Conservation (phyloP, 2,329 filamentous ascomycete species). For the Trichoderma semiorbis region DNA sequence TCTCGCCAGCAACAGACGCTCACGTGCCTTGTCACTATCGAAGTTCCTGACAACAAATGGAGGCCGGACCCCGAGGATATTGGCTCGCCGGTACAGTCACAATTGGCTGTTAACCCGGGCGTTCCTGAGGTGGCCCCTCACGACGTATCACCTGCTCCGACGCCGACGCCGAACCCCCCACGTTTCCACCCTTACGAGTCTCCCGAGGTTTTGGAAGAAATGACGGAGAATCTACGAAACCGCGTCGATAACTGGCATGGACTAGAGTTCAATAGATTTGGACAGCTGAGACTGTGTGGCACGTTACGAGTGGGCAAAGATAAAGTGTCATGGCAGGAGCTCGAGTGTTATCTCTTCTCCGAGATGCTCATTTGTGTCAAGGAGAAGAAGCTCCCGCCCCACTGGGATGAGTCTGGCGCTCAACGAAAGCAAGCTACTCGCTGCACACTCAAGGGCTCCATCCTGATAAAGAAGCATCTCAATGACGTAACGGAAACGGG, state of each 20-base stretch:
- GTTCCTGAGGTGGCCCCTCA: slow-evolving; percentile 54
- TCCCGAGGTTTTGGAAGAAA: slow-evolving; percentile 72
- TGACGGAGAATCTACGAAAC: slow-evolving; percentile 77
- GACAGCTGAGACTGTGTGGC: slow-evolving; percentile 84
- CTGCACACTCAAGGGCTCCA: slow-evolving; percentile 93
- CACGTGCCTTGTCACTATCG: slow-evolving; percentile 89
- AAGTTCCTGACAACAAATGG: slow-evolving; percentile 93
- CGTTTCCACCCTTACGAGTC: slow-evolving; percentile 71
- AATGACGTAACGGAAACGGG: slow-evolving; percentile 78
- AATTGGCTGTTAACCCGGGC: slow-evolving; percentile 29
- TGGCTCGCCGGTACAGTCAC: slow-evolving; percentile 44
- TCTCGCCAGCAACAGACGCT: slow-evolving; percentile 93
- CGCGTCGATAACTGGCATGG: slow-evolving; percentile 99
- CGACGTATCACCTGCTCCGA: slow-evolving; percentile 58
- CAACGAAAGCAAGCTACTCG: slow-evolving; percentile 61
- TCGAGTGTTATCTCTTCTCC: slow-evolving; percentile 94
- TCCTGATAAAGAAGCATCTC: slow-evolving; percentile 95
- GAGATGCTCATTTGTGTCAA: slow-evolving; percentile 99
- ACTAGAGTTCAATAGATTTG: slow-evolving; percentile 86
- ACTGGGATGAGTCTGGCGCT: slow-evolving; percentile 59
- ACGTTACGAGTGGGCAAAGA: slow-evolving; percentile 94
- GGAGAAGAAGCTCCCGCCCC: slow-evolving; percentile 72
- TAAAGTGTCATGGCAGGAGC: slow-evolving; percentile 91
- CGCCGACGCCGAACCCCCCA: slow-evolving; percentile 55
- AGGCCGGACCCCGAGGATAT: slow-evolving; percentile 79